Conservation (phyloP, 495 filamentous ascomycete species). For the Chaetomium cochliodes region DNA sequence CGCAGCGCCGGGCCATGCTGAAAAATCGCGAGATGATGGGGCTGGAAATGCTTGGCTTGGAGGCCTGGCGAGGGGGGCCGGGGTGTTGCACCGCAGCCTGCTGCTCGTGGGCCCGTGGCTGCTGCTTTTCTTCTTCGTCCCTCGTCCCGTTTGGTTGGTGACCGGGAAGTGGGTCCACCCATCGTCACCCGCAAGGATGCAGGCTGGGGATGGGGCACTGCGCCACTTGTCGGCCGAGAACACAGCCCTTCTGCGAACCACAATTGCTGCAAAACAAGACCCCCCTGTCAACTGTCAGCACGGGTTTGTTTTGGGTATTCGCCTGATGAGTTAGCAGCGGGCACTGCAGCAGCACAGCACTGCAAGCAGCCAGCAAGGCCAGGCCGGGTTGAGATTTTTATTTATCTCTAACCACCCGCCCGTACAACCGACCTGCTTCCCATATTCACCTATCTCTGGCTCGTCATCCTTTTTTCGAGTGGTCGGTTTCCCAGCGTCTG, state of each 20-base stretch:
- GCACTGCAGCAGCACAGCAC: too few species aligned
- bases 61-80: not conserved
- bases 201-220: constrained; percentile 10
- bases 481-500: not conserved
- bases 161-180: constrained; percentile 18
- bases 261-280: not conserved
- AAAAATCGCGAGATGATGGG: not conserved
- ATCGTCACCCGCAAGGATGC: constrained; percentile 15
- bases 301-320: constrained; percentile 7
- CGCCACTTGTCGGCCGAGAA: constrained; percentile 15
- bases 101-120: not conserved
- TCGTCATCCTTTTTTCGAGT: not conserved
- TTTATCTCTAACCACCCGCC: constrained; percentile 13
- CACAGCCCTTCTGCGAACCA: constrained; percentile 18
- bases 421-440: not conserved
- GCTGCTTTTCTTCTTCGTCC: not conserved
- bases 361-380: not conserved
- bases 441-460: not conserved
- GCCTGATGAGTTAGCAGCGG: not conserved
- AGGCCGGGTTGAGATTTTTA: constrained; percentile 14
- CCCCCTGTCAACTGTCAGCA: constrained; percentile 17
- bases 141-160: constrained; percentile 1
- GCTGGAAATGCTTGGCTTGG: constrained; percentile 3
- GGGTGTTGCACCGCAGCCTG: not conserved
- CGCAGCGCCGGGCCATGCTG: constrained; percentile 7